Evolutionary conservation across 305 asterid species (phyloP).

Genomic region (Solanum hybrid): DNA sequence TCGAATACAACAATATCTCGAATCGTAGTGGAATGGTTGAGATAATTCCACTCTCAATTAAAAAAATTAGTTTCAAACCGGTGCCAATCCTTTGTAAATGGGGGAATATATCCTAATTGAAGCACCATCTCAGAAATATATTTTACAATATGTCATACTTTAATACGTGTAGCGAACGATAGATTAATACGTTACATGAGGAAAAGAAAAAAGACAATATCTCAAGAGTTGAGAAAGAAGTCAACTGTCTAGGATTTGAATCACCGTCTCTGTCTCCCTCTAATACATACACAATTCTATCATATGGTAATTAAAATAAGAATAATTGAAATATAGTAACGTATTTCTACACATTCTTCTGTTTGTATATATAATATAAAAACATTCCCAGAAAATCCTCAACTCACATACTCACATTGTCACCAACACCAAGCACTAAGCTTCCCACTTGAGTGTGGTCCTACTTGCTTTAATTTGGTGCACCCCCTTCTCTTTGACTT

Average conservation of each 20-base stretch:
- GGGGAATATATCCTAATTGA: background rate
- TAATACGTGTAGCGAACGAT: too few relatives aligned
- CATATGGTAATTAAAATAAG: background rate
- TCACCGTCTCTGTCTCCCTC: slow-evolving; percentile 43
- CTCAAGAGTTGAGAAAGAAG: slow-evolving; percentile 5
- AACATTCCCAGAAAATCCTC: slow-evolving; percentile 32
- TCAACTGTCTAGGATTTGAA: slow-evolving; percentile 51
- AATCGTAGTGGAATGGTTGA: fast-evolving
- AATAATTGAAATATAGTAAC: background rate
- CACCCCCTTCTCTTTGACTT: slow-evolving; percentile 11
- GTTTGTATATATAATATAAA: background rate
- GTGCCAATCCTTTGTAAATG: background rate
- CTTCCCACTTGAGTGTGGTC: slow-evolving; percentile 34
- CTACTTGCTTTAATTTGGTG: slow-evolving; percentile 19
- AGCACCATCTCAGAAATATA: background rate
- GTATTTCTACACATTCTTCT: background rate
- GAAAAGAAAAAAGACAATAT: background rate
- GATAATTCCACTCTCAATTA: background rate
- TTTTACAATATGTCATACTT: too few relatives aligned
- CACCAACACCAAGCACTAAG: slow-evolving; percentile 39
- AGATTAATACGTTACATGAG: too few relatives aligned
- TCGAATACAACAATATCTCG: background rate
- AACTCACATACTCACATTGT: background rate
- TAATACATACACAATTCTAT: background rate
- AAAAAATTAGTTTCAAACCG: fast-evolving